Base-by-base conservation (phyloP, 306 rosid species). In the Fagus sylvatica region DNA sequence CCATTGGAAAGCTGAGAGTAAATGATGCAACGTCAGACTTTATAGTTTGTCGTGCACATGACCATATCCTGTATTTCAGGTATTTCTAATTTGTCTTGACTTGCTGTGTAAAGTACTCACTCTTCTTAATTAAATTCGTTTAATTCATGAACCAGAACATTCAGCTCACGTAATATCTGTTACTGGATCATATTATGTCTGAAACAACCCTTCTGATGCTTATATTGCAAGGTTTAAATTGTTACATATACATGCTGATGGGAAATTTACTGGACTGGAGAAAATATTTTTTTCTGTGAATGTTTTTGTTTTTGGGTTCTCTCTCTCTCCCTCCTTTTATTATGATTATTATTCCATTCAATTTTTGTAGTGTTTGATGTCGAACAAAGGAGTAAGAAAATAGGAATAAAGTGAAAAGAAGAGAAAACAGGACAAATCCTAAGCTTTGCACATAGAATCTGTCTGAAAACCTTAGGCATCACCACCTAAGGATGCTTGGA, bases 11-110 rank as follows among this genome's bases (percentile, higher is more conserved):
- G 81, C 85, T 95, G 84, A 89, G 93, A 86, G 97, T 93, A 69
- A 91, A 95, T 15, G 99, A 95, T 86, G 84, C 97, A 19, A 95
- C 93, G 98, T 88, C 99, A 57, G 99, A 95, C 87, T 95, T 95
- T 81, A 89, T 91, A 6, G 98, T 93, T 73, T 95, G 99, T 78
- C 95, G 57, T 3, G 94, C 99, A 10, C 99, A 95, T 61, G 99
- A 95, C 82, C 93, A 93, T 83, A 91, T 95, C 76, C 88, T 95
- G 69, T 95, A 91, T 83, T 95, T 95, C 92, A 95, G 99, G 99
- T 95, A 85, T 1, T 42, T 48, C 42, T 40, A 36, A 30, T 64
- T 11, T 56, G 13, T 60, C 48, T 74, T 33, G 53, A 53, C 71
- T 72, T 73, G 4, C 55, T 73, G 7, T 74, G 39, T 56, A 57